A percentile compares a stretch with the other conserved stretches of the same genome.
Evolutionary conservation across 352 stramenopile genomes (phyloP).

Genomic region (Phytophthora parvispora): DNA sequence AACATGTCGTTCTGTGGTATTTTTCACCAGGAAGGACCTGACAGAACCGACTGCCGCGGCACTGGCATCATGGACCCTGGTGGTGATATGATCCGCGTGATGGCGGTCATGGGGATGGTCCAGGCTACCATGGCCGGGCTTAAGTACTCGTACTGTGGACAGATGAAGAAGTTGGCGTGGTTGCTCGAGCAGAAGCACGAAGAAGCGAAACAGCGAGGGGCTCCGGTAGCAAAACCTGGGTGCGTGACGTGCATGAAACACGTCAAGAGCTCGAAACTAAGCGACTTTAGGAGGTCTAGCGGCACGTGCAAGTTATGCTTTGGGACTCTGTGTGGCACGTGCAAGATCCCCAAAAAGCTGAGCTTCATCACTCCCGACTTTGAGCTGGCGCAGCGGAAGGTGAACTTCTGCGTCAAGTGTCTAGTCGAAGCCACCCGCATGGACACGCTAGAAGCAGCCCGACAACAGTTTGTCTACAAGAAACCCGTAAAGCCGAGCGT

Average conservation of each 20-base stretch:
- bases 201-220: neutral
- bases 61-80: conserved; percentile 19
- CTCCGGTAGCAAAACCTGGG: neutral
- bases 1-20: conserved; percentile 52
- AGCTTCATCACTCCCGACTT: conserved; percentile 26
- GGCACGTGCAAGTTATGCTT: conserved; percentile 25
- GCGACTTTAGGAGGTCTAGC: conserved; percentile 7
- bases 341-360: conserved; percentile 24
- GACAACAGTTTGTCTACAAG: conserved; percentile 19
- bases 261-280: neutral
- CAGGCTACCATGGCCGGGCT: conserved; percentile 3
- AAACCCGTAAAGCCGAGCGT: neutral
- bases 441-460: conserved; percentile 24
- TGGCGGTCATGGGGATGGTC: conserved; percentile 7
- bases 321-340: conserved; percentile 6
- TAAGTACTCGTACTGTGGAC: conserved; percentile 14
- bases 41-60: conserved; percentile 8
- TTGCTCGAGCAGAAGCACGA: neutral
- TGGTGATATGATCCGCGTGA: conserved; percentile 21
- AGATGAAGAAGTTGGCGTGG: conserved; percentile 1
- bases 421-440: conserved; percentile 20
- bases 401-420: conserved; percentile 35
- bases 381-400: conserved; percentile 17
- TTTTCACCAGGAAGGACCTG: conserved; percentile 23
- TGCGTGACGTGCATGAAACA: conserved; percentile 11